Evolutionary conservation across 345 rosid genomes (phyloP).

Genomic region (Citropsis articulata): DNA sequence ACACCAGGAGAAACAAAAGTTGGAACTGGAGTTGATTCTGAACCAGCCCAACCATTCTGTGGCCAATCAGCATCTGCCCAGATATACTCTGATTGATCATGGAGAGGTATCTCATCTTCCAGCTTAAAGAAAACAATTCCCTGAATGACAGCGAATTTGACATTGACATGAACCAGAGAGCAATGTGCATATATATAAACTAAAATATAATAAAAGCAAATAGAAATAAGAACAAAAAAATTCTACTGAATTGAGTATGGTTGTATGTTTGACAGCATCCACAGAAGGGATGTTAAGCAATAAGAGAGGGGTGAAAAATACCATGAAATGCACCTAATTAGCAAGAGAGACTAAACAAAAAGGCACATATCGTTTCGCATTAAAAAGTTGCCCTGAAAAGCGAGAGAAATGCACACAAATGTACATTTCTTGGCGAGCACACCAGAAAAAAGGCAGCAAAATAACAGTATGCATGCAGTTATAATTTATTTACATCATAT

Average conservation of each 20-base stretch:
- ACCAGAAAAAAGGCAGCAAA: background rate
- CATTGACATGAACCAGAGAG: constrained; percentile 1
- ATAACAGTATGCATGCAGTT: background rate
- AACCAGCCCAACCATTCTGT: constrained; percentile 79
- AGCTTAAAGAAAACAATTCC: constrained; percentile 74
- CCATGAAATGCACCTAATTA: background rate
- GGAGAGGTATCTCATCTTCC: constrained; percentile 43
- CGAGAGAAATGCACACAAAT: background rate
- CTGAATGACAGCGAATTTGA: constrained; percentile 38
- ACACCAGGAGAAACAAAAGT: constrained; percentile 66
- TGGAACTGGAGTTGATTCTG: constrained; percentile 73
- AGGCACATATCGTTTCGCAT: background rate
- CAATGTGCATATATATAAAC: background rate
- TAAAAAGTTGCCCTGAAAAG: background rate
- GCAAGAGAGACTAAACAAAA: background rate
- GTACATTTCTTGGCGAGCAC: background rate
- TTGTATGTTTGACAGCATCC: background rate
- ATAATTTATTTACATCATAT: background rate
- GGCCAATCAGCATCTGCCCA: constrained; percentile 94
- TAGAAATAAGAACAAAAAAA: background rate
- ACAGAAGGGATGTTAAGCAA: background rate
- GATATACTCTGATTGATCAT: constrained; percentile 46
- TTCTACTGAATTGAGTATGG: background rate
- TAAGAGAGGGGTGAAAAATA: background rate
- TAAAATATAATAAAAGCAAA: background rate